Evolutionary conservation across 768 basidiomycete genomes (phyloP).

Genomic region (Macrolepiota dolichaula): DNA sequence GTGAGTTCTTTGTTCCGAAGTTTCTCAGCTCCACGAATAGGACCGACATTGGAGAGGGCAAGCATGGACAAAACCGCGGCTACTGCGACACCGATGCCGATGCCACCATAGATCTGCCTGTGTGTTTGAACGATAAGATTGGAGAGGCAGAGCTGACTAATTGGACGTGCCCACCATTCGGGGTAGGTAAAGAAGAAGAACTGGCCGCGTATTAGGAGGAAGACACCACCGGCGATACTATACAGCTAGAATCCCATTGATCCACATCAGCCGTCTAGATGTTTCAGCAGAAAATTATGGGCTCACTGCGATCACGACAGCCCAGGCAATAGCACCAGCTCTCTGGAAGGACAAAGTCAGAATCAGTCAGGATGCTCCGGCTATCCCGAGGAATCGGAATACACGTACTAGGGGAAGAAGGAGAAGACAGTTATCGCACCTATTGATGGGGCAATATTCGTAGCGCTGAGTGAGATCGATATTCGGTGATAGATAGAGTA

Average conservation of each 20-base stretch:
- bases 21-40: constrained; percentile 10
- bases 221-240: constrained; percentile 62
- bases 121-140: constrained; percentile 9
- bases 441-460: constrained; percentile 22
- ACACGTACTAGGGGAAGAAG: constrained; percentile 64
- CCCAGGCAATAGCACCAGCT: constrained; percentile 72
- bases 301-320: constrained; percentile 56
- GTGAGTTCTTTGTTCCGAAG: constrained; percentile 11
- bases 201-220: constrained; percentile 58
- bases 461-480: constrained; percentile 8
- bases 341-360: constrained; percentile 39
- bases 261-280: constrained; percentile 10
- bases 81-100: constrained; percentile 50
- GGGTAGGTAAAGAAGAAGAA: constrained; percentile 63
- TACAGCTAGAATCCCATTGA: constrained; percentile 43
- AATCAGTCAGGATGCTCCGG: constrained; percentile 23
- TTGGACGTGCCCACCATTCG: constrained; percentile 47
- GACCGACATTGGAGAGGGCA: constrained; percentile 62
- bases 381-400: constrained; percentile 13
- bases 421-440: constrained; percentile 81
- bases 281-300: constrained; percentile 9
- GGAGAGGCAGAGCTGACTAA: neutral
- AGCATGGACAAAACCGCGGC: constrained; percentile 51
- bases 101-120: constrained; percentile 71
- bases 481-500: constrained; percentile 3